phyloP scores from a whole-genome alignment of 768 basidiomycete species.

The Termitomyces sp. region DNA sequence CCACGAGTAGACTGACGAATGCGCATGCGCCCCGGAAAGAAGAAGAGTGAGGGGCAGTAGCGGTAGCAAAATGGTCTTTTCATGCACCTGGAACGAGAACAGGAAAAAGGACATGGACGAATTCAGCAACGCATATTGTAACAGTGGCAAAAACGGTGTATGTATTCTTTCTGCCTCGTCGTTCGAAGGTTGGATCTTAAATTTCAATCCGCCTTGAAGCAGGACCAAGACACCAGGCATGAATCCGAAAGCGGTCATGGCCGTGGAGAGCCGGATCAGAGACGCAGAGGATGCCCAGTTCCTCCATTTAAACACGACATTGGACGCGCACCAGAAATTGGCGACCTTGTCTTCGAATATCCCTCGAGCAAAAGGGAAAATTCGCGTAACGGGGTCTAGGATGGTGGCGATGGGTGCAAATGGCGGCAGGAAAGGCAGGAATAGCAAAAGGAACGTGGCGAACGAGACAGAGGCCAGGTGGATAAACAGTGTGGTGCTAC shows the following conservation, averaged over 20 bases:
- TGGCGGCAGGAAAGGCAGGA: constrained; percentile 75
- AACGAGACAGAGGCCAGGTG: constrained; percentile 60
- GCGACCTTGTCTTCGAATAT: constrained; percentile 96
- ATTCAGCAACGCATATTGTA: constrained; percentile 77
- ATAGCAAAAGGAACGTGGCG: constrained; percentile 61
- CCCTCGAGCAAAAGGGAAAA: constrained; percentile 90
- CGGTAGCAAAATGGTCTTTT: constrained; percentile 87
- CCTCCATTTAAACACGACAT: constrained; percentile 86
- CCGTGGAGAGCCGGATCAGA: constrained; percentile 63
- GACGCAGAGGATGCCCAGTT: constrained; percentile 37
- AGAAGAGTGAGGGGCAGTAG: constrained; percentile 81
- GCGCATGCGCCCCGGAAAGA: constrained; percentile 48
- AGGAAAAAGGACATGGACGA: constrained; percentile 91
- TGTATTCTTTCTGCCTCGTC: constrained; percentile 18
- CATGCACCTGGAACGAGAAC: constrained; percentile 96
- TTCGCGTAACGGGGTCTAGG: constrained; percentile 65
- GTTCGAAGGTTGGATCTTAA: constrained; percentile 9
- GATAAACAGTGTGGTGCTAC: constrained; percentile 49
- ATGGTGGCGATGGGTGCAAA: constrained; percentile 47
- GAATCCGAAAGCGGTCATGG: constrained; percentile 67
- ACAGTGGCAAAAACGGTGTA: constrained; percentile 53
- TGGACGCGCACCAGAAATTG: constrained; percentile 95
- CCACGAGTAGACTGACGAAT: constrained; percentile 61
- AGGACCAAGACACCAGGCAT: constrained; percentile 49
- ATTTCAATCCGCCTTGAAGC: constrained; percentile 28